Evolutionary conservation across 805 yeast species (phyloP), one percentile per base, ranked within the genome.

Genomic region (Candida awuae): DNA sequence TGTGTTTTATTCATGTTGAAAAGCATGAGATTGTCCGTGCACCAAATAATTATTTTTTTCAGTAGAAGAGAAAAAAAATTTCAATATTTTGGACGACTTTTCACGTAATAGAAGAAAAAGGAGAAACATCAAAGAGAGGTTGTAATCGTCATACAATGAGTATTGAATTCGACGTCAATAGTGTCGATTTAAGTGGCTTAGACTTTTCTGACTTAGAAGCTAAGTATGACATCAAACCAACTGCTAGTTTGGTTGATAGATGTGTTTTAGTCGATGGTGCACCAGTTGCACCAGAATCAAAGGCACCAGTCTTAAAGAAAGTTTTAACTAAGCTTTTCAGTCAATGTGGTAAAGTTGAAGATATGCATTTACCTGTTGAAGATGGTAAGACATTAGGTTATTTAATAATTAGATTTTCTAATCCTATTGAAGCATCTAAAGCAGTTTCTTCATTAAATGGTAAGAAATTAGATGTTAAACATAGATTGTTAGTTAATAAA

Each of bases 251-350:
- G 41, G 25, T 41, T 21, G 95, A 84, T 54, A 75, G 75, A 54
- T 87, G 76, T 56, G 77, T 90, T 42, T 84, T 90, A 22, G 82
- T 86, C 37, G 97, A 87, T 59, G 98, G 98, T 34, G 88, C 95
- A 9, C 99, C 99, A 50, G 70, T 86, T 45, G 95, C 95, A 19
- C 95, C 97, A 42, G 94, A 81, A 58, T 61, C 85, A 38, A 92
- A 92, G 65, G 84, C 79, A 37, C 84, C 86, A 40, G 77, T 84
- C 42, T 73, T 92, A 57, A 73, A 79, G 50, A 88, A 85, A 61
- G 97, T 94, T 32, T 72, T 92, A 55, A 75, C 72, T 51, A 90
- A 88, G 66, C 71, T 86, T 38, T 80, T 92, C 56, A 66, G 76
- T 34, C 73, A 75, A 47, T 87, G 77, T 33, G 97, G 96, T 37